A percentile compares a stretch with the other conserved stretches of the same genome.
Conservation (phyloP, 2,329 filamentous ascomycete genomes). For the Drechslerella dactyloides region DNA sequence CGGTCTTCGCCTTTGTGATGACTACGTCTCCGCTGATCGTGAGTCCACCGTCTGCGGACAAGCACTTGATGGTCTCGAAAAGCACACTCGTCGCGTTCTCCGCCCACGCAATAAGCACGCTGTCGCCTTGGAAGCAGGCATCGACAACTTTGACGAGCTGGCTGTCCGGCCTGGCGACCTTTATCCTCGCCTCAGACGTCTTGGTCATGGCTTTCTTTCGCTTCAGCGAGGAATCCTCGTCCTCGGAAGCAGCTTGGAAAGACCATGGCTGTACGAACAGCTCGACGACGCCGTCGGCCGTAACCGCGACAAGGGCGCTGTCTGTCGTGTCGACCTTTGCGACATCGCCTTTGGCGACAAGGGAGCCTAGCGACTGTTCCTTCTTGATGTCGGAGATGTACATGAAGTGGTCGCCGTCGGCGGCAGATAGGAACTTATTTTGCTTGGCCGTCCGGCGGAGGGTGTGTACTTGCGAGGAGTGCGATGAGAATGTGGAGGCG, state of each 20-base stretch:
- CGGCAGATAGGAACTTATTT: constrained; percentile 60
- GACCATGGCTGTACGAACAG: constrained; percentile 62
- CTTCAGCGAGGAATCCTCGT: constrained; percentile 52
- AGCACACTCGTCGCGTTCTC: constrained; percentile 62
- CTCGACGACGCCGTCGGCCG: constrained; percentile 62
- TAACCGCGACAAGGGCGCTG: constrained; percentile 61
- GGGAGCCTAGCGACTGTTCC: constrained; percentile 60
- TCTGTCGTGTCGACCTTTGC: constrained; percentile 53
- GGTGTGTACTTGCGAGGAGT: constrained; percentile 62
- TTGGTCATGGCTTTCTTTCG: constrained; percentile 60
- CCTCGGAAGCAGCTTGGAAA: constrained; percentile 57
- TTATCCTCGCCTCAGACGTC: constrained; percentile 60
- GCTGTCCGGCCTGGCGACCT: constrained; percentile 60
- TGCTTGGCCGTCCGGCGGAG: constrained; percentile 59
- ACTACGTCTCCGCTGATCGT: constrained; percentile 60
- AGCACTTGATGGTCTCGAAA: constrained; percentile 62
- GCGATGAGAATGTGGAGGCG: constrained; percentile 61
- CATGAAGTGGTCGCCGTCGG: constrained; percentile 63
- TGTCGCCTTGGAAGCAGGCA: constrained; percentile 60
- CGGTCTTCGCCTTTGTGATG: constrained; percentile 60
- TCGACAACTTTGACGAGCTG: constrained; percentile 60
- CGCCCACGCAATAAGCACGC: constrained; percentile 61
- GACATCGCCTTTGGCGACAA: constrained; percentile 63
- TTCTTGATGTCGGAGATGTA: constrained; percentile 61
- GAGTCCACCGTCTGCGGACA: constrained; percentile 60